These are phyloP conservation scores for Blastocystis sp. DNA, from an alignment of 352 stramenopile species.

Conservation along the genomic window DNA sequence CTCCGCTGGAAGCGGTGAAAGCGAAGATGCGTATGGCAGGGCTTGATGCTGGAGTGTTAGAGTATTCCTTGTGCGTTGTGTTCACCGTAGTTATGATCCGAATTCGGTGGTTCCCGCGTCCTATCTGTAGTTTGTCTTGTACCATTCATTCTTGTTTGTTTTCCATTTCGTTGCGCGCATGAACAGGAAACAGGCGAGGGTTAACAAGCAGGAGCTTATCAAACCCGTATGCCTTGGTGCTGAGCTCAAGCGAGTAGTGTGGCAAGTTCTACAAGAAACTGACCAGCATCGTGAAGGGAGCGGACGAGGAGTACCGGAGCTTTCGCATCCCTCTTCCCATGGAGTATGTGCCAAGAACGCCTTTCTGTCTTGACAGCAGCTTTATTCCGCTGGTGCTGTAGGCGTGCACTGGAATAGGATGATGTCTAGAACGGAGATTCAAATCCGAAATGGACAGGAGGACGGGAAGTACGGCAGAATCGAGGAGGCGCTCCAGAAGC, in stretches of 20 bases:
- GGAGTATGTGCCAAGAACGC: constrained; percentile 16
- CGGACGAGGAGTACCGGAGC: background rate
- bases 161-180: background rate
- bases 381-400: background rate
- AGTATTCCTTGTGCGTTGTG: background rate
- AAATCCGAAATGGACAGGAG: background rate
- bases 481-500: background rate
- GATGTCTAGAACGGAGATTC: background rate
- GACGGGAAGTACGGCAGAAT: background rate
- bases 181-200: background rate
- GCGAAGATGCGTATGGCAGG: background rate
- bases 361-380: constrained; percentile 8
- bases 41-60: constrained; percentile 20
- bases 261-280: constrained; percentile 36
- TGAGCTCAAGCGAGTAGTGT: background rate
- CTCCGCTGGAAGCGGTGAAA: constrained; percentile 28
- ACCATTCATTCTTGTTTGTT: constrained; percentile 27
- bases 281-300: background rate
- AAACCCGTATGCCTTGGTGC: background rate
- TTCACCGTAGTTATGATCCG: constrained; percentile 47
- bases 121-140: constrained; percentile 27
- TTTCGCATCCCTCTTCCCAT: constrained; percentile 13
- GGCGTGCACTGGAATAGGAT: background rate
- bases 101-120: background rate
- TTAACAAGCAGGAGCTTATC: background rate